Conservation (phyloP, 805 yeast species). For the Candida hungchunana region DNA sequence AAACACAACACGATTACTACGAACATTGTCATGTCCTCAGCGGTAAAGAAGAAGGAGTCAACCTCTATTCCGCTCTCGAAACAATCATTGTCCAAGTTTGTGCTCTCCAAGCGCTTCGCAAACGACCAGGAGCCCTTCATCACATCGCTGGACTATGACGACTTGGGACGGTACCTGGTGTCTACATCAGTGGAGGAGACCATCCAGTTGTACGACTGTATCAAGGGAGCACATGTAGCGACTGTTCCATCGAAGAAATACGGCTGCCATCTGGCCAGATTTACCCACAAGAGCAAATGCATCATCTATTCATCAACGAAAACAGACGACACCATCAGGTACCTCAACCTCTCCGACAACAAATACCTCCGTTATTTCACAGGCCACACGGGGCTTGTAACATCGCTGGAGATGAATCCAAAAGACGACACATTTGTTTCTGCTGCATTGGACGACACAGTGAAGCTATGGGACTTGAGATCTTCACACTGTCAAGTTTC, state of each 20-base stretch:
- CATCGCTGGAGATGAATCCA: constrained; percentile 69
- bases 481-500: constrained; percentile 62
- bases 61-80: too few species aligned
- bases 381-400: constrained; percentile 81
- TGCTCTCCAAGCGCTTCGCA: too few species aligned
- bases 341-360: constrained; percentile 71
- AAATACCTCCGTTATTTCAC: constrained; percentile 78
- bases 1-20: too few species aligned
- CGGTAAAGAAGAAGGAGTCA: too few species aligned
- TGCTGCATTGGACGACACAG: constrained; percentile 72
- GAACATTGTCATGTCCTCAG: too few species aligned
- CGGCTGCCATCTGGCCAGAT: constrained; percentile 83
- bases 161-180: constrained; percentile 71
- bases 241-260: constrained; percentile 82
- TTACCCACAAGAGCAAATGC: constrained; percentile 68
- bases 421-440: constrained; percentile 59
- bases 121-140: too few species aligned
- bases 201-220: constrained; percentile 75
- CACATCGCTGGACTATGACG: constrained; percentile 76
- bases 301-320: constrained; percentile 83
- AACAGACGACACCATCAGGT: constrained; percentile 70
- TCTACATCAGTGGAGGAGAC: constrained; percentile 79
- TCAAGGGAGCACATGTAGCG: constrained; percentile 62
- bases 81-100: too few species aligned
- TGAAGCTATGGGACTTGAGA: constrained; percentile 84